Evolutionary conservation across 495 filamentous ascomycete species (phyloP).

Genomic region (Aspergillus bridgeri): DNA sequence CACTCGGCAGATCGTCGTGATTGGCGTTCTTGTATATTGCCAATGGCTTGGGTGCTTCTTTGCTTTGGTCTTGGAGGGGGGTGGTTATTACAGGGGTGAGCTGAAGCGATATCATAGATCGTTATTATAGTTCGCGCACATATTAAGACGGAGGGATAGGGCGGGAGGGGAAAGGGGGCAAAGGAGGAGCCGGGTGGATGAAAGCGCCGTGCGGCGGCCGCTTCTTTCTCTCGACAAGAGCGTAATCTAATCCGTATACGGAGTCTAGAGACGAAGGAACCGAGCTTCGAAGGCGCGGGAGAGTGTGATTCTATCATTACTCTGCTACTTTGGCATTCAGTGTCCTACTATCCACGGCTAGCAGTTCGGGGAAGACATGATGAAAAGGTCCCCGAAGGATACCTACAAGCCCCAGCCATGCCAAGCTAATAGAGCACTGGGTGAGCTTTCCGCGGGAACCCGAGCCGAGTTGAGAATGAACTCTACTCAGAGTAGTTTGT

Average conservation of each 20-base stretch:
- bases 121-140: not conserved
- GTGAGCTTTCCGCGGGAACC: constrained; percentile 8
- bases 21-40: constrained; percentile 16
- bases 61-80: no score
- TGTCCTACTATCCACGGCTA: not conserved
- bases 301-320: no score
- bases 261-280: no score
- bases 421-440: constrained; percentile 4
- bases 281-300: not conserved
- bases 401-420: not conserved
- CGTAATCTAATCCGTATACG: no score
- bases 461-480: not conserved
- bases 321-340: no score
- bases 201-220: no score
- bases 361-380: not conserved
- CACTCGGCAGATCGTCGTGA: constrained; percentile 46
- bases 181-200: not conserved
- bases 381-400: not conserved
- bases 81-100: not conserved
- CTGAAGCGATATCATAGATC: not conserved
- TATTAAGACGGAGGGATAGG: not conserved
- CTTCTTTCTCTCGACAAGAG: no score
- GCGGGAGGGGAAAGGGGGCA: not conserved
- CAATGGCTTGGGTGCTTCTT: no score
- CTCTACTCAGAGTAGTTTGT: constrained; percentile 16